These are phyloP conservation scores for Falciphora oryzae DNA, from an alignment of 2,329 filamentous ascomycete species.

Conservation along the genomic window DNA sequence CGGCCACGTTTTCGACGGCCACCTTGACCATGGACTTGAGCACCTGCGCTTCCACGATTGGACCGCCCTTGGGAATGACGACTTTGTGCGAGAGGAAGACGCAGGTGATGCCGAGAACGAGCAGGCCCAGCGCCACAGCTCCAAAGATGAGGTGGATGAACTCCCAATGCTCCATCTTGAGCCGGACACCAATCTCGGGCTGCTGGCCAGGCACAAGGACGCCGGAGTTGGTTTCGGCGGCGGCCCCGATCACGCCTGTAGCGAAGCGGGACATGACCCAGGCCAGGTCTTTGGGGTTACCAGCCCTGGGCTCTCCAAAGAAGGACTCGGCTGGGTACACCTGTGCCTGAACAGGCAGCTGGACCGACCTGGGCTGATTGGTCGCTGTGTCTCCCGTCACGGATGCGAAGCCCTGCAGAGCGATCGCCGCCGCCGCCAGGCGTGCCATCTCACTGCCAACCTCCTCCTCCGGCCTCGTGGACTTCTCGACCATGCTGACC, in stretches of 20 bases:
- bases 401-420: conserved; percentile 32
- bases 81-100: conserved; percentile 9
- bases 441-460: conserved; percentile 28
- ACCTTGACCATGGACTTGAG: conserved; percentile 38
- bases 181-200: conserved; percentile 25
- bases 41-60: conserved; percentile 11
- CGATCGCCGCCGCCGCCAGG: conserved; percentile 31
- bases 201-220: conserved; percentile 22
- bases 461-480: conserved; percentile 10
- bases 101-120: conserved; percentile 9
- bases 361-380: conserved; percentile 14
- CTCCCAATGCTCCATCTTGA: conserved; percentile 28
- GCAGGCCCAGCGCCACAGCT: conserved; percentile 15
- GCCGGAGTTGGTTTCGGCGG: conserved; percentile 24
- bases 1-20: background rate
- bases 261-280: conserved; percentile 28
- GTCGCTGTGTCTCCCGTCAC: conserved; percentile 12
- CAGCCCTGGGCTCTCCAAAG: conserved; percentile 29
- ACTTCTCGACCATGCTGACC: conserved; percentile 23
- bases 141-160: conserved; percentile 25
- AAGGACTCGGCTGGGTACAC: conserved; percentile 35
- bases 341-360: conserved; percentile 27
- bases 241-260: conserved; percentile 28
- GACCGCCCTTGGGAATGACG: conserved; percentile 10
- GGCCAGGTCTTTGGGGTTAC: conserved; percentile 15